These are phyloP conservation scores for Penicillium taxi DNA, from an alignment of 495 filamentous ascomycete genomes.

Conservation along the genomic window DNA sequence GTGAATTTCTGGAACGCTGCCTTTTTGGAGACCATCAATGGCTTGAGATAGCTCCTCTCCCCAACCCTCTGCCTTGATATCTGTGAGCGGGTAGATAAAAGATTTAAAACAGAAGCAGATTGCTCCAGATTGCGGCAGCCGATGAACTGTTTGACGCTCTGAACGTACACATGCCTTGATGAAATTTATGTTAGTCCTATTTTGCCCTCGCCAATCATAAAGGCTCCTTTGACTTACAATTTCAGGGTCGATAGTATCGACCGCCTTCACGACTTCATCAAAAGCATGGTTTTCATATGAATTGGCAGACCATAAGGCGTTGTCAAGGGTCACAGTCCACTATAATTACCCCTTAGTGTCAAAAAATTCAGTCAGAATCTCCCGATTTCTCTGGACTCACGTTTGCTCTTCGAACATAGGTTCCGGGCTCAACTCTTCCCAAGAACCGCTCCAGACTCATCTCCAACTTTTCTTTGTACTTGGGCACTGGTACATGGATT, in stretches of 20 bases:
- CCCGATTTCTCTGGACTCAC: too few relatives aligned
- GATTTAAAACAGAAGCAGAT: slow-evolving; percentile 76
- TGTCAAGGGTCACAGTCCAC: slow-evolving; percentile 58
- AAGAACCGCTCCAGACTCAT: slow-evolving; percentile 77
- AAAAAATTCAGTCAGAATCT: too few relatives aligned
- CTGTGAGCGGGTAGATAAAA: slow-evolving; percentile 59
- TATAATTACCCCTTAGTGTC: too few relatives aligned
- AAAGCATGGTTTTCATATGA: slow-evolving; percentile 24
- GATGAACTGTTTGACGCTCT: slow-evolving; percentile 71
- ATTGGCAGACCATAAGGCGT: slow-evolving; percentile 47
- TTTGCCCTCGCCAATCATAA: neutral
- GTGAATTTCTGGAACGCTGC: slow-evolving; percentile 60
- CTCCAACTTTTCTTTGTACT: slow-evolving; percentile 61
- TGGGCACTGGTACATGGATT: slow-evolving; percentile 65
- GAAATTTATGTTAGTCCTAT: slow-evolving; percentile 4
- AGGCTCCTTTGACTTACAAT: slow-evolving; percentile 31
- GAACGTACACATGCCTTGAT: slow-evolving; percentile 52
- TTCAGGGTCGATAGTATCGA: slow-evolving; percentile 31
- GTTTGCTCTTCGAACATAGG: slow-evolving; percentile 37
- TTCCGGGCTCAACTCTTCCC: slow-evolving; percentile 31
- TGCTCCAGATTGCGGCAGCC: slow-evolving; percentile 57
- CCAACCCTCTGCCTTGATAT: slow-evolving; percentile 62
- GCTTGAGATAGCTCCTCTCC: slow-evolving; percentile 58
- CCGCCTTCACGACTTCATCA: slow-evolving; percentile 32
- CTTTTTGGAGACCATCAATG: slow-evolving; percentile 62